These are phyloP conservation scores for Nemophila menziesii DNA, from an alignment of 257 asterid genomes.

Conservation along the genomic window DNA sequence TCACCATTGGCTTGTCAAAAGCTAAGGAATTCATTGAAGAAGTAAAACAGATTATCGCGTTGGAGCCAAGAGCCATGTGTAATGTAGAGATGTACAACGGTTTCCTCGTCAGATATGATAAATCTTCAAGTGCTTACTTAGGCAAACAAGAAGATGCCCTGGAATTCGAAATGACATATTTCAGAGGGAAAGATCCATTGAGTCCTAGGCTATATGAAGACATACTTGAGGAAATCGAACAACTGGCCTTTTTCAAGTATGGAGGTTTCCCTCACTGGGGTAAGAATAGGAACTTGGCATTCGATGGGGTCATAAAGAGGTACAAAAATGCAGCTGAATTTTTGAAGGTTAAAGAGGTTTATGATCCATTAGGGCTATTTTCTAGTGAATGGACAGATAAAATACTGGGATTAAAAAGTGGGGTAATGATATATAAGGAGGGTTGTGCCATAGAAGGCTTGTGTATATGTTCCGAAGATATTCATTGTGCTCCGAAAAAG, in stretches of 20 bases:
- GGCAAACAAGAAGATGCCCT: constrained; percentile 20
- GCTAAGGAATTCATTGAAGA: constrained; percentile 16
- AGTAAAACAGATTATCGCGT: constrained; percentile 5
- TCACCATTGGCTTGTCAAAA: constrained; percentile 15
- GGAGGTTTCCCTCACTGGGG: constrained; percentile 26
- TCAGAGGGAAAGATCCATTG: constrained; percentile 15
- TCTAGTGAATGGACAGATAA: constrained; percentile 23
- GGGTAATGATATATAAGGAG: constrained; percentile 6
- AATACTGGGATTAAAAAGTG: constrained; percentile 16
- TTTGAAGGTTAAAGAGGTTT: constrained; percentile 13
- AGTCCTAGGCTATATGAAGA: constrained; percentile 19
- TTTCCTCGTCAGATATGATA: constrained; percentile 16
- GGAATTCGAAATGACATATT: constrained; percentile 20
- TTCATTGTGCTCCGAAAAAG: constrained; percentile 19
- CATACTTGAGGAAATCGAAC: constrained; percentile 19
- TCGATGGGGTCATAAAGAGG: constrained; percentile 14
- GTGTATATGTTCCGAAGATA: constrained; percentile 19
- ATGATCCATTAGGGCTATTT: constrained; percentile 15
- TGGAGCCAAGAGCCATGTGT: constrained; percentile 11
- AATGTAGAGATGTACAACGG: constrained; percentile 13
- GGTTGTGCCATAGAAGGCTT: constrained; percentile 23
- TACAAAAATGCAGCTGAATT: constrained; percentile 13
- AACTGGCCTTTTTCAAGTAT: constrained; percentile 16
- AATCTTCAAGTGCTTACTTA: constrained; percentile 18
- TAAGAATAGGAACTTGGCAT: constrained; percentile 19